Evolutionary conservation across 306 rosid species (phyloP).

Genomic region (Mimosa bimucronata): DNA sequence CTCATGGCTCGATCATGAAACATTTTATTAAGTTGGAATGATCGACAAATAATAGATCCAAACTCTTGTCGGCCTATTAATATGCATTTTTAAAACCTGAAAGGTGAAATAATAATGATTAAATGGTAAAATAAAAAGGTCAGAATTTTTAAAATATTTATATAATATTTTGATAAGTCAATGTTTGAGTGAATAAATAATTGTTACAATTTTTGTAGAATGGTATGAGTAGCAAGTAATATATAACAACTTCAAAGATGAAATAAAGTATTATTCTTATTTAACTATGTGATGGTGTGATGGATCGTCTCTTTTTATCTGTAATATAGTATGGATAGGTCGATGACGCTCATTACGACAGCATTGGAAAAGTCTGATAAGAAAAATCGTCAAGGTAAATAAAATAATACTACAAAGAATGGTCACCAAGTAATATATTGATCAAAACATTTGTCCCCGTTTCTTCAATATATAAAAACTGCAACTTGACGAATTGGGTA

Average conservation of each 20-base stretch:
- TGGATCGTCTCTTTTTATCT: neutral
- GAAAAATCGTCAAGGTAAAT: no score
- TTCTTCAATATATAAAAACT: neutral
- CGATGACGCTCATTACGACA: neutral
- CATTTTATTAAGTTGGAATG: no score
- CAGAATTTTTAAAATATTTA: neutral
- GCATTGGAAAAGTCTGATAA: neutral
- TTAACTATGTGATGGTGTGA: neutral
- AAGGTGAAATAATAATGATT: neutral
- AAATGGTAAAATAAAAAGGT: neutral
- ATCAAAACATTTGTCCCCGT: no score
- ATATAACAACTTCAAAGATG: neutral
- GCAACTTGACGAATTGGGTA: neutral
- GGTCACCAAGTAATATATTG: neutral
- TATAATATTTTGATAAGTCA: neutral
- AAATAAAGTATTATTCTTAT: neutral
- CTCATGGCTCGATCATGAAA: no score
- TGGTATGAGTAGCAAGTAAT: neutral
- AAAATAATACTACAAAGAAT: no score
- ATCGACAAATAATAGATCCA: no score
- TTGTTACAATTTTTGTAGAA: neutral
- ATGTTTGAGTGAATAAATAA: neutral
- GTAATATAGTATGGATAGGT: neutral
- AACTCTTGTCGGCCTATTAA: no score
- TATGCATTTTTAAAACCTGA: neutral